Evolutionary conservation across 352 stramenopile species (phyloP).

Genomic region (Globisporangium ultimum): DNA sequence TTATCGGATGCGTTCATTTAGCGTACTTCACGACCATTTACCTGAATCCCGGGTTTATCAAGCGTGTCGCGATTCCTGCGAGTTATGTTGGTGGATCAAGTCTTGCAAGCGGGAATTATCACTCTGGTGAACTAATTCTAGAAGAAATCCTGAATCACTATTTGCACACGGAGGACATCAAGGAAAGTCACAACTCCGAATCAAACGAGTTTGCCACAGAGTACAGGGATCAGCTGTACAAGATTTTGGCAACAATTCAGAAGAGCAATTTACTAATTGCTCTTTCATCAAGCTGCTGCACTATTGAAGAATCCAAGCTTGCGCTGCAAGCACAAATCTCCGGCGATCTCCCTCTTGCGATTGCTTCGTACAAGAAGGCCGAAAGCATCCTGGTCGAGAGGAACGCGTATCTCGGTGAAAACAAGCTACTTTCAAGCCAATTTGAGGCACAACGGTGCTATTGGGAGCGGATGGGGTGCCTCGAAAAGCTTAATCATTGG

Average conservation of each 20-base stretch:
- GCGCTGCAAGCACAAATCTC: conserved; percentile 62
- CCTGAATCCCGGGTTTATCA: conserved; percentile 24
- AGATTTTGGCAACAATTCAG: conserved; percentile 58
- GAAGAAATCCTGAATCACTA: conserved; percentile 61
- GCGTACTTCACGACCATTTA: conserved; percentile 47
- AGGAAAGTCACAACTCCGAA: conserved; percentile 5
- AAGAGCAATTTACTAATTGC: conserved; percentile 66
- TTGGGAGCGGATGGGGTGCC: conserved; percentile 60
- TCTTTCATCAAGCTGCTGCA: conserved; percentile 49
- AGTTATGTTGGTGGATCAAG: conserved; percentile 47
- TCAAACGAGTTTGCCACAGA: conserved; percentile 22
- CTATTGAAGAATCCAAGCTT: conserved; percentile 46
- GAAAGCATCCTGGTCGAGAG: conserved; percentile 40
- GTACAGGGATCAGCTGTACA: conserved; percentile 72
- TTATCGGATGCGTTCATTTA: conserved; percentile 35
- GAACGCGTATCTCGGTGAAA: conserved; percentile 33
- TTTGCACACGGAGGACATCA: conserved; percentile 7
- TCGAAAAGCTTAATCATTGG: conserved; percentile 74
- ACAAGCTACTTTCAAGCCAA: conserved; percentile 19
- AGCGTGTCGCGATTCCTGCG: conserved; percentile 32
- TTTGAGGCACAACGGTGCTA: conserved; percentile 54
- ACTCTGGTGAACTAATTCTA: conserved; percentile 57
- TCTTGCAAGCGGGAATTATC: conserved; percentile 52
- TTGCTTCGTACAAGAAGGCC: conserved; percentile 70
- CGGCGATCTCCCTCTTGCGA: conserved; percentile 66